Percentiles rank a stretch among this genome's conserved stretches.
Evolutionary conservation across 305 asterid species (phyloP).

Genomic region (Petunia hybrid): DNA sequence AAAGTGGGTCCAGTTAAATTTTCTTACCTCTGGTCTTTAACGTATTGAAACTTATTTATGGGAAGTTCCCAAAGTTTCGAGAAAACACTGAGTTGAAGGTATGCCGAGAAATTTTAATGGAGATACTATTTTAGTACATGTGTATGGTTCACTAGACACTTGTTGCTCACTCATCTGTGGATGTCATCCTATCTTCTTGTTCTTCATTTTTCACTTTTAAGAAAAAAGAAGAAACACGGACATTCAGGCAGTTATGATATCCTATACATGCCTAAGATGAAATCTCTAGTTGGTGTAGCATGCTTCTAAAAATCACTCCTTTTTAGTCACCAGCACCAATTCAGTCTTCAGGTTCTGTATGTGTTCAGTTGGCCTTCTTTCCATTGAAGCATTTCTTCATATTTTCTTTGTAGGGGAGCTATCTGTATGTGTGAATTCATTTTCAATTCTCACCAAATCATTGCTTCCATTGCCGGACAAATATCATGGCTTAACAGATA

Average conservation of each 20-base stretch:
- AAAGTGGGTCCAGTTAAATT: not conserved
- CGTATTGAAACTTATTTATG: too few relatives aligned
- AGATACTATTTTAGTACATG: not conserved
- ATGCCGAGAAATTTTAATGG: not conserved
- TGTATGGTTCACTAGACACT: not conserved
- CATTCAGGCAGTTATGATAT: conserved; percentile 15
- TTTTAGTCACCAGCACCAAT: not conserved
- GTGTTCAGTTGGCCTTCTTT: not conserved
- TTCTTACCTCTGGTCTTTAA: too few relatives aligned
- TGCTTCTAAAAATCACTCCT: not conserved
- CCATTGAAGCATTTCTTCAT: conserved; percentile 25
- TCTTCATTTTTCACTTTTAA: not conserved
- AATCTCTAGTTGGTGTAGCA: not conserved
- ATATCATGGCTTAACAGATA: conserved; percentile 93
- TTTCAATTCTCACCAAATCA: conserved; percentile 90
- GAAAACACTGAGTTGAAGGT: not conserved
- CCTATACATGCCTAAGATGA: not conserved
- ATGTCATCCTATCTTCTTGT: conserved; percentile 3
- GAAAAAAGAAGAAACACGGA: not conserved
- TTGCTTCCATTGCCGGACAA: conserved; percentile 97
- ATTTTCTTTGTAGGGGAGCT: conserved; percentile 70
- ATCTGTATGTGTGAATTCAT: conserved; percentile 78
- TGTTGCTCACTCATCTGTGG: conserved; percentile 4
- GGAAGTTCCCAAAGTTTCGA: too few relatives aligned
- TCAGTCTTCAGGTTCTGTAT: conserved; percentile 7